These are phyloP conservation scores for Rhododendron mucronatum DNA, from an alignment of 148 eudicot genomes.

Conservation along the genomic window DNA sequence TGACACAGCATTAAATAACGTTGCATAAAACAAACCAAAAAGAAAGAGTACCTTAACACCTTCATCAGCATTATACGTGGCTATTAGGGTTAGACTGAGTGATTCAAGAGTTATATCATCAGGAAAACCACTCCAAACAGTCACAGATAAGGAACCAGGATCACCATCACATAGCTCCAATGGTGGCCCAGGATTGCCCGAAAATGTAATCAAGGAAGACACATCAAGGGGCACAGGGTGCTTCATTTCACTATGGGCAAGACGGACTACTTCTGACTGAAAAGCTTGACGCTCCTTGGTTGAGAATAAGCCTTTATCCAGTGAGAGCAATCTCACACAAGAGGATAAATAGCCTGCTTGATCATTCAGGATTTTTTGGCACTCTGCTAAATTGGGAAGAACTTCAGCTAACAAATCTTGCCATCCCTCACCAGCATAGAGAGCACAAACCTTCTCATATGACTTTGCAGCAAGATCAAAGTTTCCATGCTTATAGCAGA, in stretches of 20 bases:
- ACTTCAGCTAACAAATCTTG: constrained; percentile 92
- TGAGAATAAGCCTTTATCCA: constrained; percentile 77
- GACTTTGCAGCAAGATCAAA: constrained; percentile 80
- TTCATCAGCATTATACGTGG: constrained; percentile 86
- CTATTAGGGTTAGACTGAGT: constrained; percentile 77
- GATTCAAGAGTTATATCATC: constrained; percentile 94
- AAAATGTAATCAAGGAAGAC: constrained; percentile 87
- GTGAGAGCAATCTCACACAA: constrained; percentile 84
- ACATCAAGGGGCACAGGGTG: constrained; percentile 93
- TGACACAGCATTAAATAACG: background rate
- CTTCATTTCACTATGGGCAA: constrained; percentile 93
- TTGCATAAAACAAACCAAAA: background rate
- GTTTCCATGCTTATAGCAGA: constrained; percentile 68
- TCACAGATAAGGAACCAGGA: constrained; percentile 77
- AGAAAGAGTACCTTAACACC: constrained; percentile 68
- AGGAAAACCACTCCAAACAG: constrained; percentile 97
- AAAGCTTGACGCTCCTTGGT: constrained; percentile 83
- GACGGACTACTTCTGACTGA: constrained; percentile 74
- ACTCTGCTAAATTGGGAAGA: constrained; percentile 91
- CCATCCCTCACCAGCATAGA: constrained; percentile 97
- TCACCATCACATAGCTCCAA: constrained; percentile 89
- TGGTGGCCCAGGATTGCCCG: constrained; percentile 83
- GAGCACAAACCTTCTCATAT: constrained; percentile 96
- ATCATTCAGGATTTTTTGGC: constrained; percentile 87
- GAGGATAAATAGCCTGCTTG: constrained; percentile 92